Evolutionary conservation across 139 green algal genomes (phyloP).

Genomic region (Mychonastes homosphaera): DNA sequence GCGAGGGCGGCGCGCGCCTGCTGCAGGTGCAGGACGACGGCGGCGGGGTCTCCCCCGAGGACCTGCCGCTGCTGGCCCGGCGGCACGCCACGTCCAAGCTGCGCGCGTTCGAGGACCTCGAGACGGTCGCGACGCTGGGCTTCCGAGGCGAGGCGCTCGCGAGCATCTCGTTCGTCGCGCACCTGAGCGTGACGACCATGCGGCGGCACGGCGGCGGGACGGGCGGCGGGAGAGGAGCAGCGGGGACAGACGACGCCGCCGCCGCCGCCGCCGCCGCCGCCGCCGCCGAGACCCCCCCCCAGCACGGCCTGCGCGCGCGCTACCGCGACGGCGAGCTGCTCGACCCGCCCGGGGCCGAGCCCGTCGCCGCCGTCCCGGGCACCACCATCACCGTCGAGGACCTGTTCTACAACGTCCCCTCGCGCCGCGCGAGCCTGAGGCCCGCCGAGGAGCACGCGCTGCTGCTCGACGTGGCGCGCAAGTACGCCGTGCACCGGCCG

Average conservation of each 20-base stretch:
- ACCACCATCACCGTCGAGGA: constrained; percentile 89
- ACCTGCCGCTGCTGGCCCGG: constrained; percentile 70
- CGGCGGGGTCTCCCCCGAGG: constrained; percentile 42
- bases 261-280: too few species aligned
- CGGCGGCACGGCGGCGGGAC: too few species aligned
- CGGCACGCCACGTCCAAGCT: constrained; percentile 95
- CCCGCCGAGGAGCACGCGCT: constrained; percentile 72
- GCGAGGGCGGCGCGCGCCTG: constrained; percentile 86
- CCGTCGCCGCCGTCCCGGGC: constrained; percentile 65
- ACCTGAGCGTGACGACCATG: constrained; percentile 92
- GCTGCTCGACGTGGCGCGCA: constrained; percentile 71
- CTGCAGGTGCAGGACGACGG: constrained; percentile 93
- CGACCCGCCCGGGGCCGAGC: constrained; percentile 45
- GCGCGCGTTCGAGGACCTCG: constrained; percentile 72
- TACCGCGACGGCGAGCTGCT: constrained; percentile 59
- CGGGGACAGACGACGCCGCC: too few species aligned
- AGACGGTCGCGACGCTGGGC: constrained; percentile 74
- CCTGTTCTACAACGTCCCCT: constrained; percentile 91
- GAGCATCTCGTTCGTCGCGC: constrained; percentile 77
- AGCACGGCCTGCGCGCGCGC: constrained; percentile 48
- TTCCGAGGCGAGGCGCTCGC: constrained; percentile 91
- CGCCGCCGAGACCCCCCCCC: too few species aligned
- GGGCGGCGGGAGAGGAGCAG: constrained; percentile 13
- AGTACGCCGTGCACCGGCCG: constrained; percentile 64
- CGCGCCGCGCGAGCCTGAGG: constrained; percentile 45